Evolutionary conservation across 768 basidiomycete species (phyloP).

Genomic region (Candolleomyces efflorescens): DNA sequence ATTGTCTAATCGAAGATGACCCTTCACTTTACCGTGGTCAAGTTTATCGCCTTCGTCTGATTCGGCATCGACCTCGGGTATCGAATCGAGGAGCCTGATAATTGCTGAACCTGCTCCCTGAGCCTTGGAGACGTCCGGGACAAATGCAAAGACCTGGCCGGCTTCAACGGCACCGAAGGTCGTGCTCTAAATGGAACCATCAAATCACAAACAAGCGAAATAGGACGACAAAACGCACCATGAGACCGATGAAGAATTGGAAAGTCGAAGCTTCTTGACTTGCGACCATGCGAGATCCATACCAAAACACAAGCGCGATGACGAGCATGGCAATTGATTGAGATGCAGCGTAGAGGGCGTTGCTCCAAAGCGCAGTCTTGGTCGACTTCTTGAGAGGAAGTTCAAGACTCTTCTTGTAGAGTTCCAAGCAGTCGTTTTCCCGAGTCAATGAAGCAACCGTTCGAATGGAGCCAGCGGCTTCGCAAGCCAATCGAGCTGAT

Average conservation of each 20-base stretch:
- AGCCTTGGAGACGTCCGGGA: constrained; percentile 76
- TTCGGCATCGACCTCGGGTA: constrained; percentile 68
- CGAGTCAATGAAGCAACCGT: constrained; percentile 83
- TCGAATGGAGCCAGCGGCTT: constrained; percentile 85
- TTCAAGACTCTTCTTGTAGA: constrained; percentile 60
- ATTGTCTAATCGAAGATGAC: constrained; percentile 62
- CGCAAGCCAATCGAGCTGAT: constrained; percentile 87
- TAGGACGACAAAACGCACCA: constrained; percentile 43
- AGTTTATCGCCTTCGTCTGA: constrained; percentile 47
- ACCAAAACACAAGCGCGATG: constrained; percentile 73
- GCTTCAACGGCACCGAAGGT: constrained; percentile 60
- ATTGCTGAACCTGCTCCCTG: constrained; percentile 64
- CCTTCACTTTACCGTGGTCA: constrained; percentile 33
- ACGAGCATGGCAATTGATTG: constrained; percentile 66
- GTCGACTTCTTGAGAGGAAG: constrained; percentile 57
- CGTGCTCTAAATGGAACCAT: not conserved
- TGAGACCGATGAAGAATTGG: constrained; percentile 69
- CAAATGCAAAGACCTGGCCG: constrained; percentile 65
- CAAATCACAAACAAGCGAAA: not conserved
- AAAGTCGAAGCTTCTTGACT: constrained; percentile 38
- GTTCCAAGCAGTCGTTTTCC: constrained; percentile 59
- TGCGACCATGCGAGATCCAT: constrained; percentile 51
- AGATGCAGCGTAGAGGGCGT: constrained; percentile 55
- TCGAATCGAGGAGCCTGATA: constrained; percentile 58
- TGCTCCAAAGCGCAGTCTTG: constrained; percentile 48